Base-by-base conservation (phyloP, 306 rosid species). In the Inga laurina region DNA sequence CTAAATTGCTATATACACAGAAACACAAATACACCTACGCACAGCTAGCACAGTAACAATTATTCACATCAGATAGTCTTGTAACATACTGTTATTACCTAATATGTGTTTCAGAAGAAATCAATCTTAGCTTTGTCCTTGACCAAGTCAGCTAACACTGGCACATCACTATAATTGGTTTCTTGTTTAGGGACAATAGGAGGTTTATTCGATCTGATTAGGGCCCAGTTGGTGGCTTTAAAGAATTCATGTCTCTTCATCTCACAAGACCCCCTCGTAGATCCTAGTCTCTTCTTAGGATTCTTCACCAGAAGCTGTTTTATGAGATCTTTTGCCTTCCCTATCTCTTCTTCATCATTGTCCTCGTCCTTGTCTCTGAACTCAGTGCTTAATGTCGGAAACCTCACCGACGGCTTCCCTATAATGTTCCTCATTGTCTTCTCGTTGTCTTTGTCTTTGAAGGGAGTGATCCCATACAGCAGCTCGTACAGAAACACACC, bases 401-500 rank as follows among this genome's bases (percentile, higher is more conserved):
- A 90, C 81, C 61, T 45, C 51, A 27, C 9, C 4, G 54, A 83
- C 27, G 90, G 30, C 82, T 83, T 84, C 89, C 79, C 14, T 43
- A 88, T 87, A 57, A 88, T 91, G 75, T 90, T 88, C 44, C 72
- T 84, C 75, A 90, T 45, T 9, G 93, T 90, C 62, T 88, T 87
- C 37, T 88, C 87, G 13, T 83, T 88, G 74, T 75, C 80, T 9
- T 18, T 14, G 49, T 89, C 89, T 57, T 83, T 88, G 30, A 90
- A 90, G 1, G 93, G 93, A 19, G 91, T 90, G 68, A 46, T 78
- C 13, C 93, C 91, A 19, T 81, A 90, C 21, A 90, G 78, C 24
- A 90, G 90, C 89, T 88, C 91, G 27, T 88, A 90, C 19, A 90
- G 88, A 49, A 90, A 88, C 44, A 90, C 80, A 27, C 93, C 91